Evolutionary conservation across 208 protist genomes (phyloP).

Genomic region (Entamoeba dispar): DNA sequence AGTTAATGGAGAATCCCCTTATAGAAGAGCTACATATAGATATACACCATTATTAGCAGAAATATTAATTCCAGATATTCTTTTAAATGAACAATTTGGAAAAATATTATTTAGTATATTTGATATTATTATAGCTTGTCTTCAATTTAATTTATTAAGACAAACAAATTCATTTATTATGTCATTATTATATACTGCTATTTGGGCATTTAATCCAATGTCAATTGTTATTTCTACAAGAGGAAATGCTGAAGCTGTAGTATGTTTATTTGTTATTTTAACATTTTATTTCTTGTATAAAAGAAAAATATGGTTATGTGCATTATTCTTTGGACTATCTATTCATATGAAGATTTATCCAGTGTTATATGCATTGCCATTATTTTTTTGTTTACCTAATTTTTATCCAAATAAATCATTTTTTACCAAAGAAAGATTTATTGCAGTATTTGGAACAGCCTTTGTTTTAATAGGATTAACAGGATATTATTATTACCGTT

Average conservation of each 20-base stretch:
- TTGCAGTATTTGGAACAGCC: conserved; percentile 36
- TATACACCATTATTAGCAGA: conserved; percentile 66
- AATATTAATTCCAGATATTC: conserved; percentile 50
- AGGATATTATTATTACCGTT: conserved; percentile 43
- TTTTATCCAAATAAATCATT: not conserved
- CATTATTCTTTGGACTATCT: conserved; percentile 32
- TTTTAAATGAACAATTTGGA: conserved; percentile 40
- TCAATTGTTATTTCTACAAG: conserved; percentile 63
- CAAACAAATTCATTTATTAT: not conserved
- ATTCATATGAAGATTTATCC: conserved; percentile 66
- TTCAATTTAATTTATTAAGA: conserved; percentile 45
- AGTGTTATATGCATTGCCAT: conserved; percentile 58
- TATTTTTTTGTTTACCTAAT: conserved; percentile 22
- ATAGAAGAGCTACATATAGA: conserved; percentile 64
- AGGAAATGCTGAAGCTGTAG: conserved; percentile 67
- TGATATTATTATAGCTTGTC: conserved; percentile 50
- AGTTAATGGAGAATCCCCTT: conserved; percentile 49
- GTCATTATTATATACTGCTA: not conserved
- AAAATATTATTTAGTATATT: conserved; percentile 56
- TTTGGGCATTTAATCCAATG: conserved; percentile 48
- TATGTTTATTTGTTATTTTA: conserved; percentile 54
- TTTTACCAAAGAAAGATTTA: conserved; percentile 10
- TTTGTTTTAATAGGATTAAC: conserved; percentile 43
- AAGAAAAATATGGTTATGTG: conserved; percentile 14
- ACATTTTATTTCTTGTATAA: conserved; percentile 44